Evolutionary conservation across 495 filamentous ascomycete species (phyloP), one percentile per base, ranked within the genome.

Genomic region (Sabuloglossum arenarium): DNA sequence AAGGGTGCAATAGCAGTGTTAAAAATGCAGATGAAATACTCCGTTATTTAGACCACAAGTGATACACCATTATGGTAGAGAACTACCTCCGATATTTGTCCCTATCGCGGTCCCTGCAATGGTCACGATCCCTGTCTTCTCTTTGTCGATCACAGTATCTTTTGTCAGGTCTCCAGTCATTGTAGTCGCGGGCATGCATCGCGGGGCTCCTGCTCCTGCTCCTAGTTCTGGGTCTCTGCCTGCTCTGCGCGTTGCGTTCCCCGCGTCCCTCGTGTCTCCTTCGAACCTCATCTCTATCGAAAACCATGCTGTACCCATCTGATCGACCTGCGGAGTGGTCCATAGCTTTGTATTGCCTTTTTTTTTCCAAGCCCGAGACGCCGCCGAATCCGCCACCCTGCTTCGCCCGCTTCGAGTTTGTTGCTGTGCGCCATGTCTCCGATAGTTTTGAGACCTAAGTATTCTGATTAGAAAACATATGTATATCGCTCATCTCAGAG

Each of bases 341-440:
- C 25, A 84, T 81, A 23, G 79, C 79, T 56, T 87, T 77, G 64
- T 96, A 98, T 60, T 97, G 88, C 51, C 84, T 76, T 70, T 86
- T 84, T 73, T 88, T 87, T 70, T 97, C 88, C 50, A 98, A 69
- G 58, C 79, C 76, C 37, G 78, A 78, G 21, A 95, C 83, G 54
- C 91, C 91, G 58, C 93, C 91, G 71, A 94, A 97, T 14, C 88
- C 88, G 34, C 90, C 90, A 59, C 72, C 74, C 56, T 76, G 72
- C 55, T 71, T 72, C 59, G 75, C 76, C 30, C 91, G 76, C 70
- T 93, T 96, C 12, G 75, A 73, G 64, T 93, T 91, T n/a, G 88
- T 93, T 34, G 82, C 78, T 56, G 75, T 83, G 54, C 93, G 77
- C 91, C 91, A 98, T 23, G 79, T 80, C 54, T 94, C 85, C n/a